A percentile compares a stretch with the other conserved stretches of the same genome.
Conservation (phyloP, 805 yeast genomes). For the Hanseniaspora clermontiae region DNA sequence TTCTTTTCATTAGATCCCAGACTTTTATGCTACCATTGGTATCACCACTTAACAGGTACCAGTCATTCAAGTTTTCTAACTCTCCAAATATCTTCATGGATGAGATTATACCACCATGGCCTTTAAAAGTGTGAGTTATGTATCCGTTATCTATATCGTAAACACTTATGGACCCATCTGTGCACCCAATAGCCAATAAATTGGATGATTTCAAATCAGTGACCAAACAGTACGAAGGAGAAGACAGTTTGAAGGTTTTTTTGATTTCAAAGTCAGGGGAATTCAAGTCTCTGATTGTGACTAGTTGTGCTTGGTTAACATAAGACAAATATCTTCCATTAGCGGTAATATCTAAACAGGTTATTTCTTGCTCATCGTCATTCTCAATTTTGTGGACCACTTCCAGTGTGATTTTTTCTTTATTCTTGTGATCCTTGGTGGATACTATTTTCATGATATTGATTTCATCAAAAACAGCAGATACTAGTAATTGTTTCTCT, state of each 20-base stretch:
- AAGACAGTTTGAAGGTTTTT: conserved; percentile 47
- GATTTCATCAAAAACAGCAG: conserved; percentile 68
- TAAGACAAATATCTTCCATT: conserved; percentile 59
- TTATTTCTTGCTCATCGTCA: conserved; percentile 66
- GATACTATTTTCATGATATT: conserved; percentile 52
- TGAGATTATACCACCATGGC: conserved; percentile 84
- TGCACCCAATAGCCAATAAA: conserved; percentile 82
- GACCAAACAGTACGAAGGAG: conserved; percentile 71
- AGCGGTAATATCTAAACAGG: conserved; percentile 64
- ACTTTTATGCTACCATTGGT: conserved; percentile 44
- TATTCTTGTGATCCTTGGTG: conserved; percentile 31
- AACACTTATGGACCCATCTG: conserved; percentile 83
- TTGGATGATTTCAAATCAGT: conserved; percentile 65
- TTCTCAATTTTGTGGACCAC: conserved; percentile 50
- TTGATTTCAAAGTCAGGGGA: conserved; percentile 28
- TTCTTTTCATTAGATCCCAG: conserved; percentile 61
- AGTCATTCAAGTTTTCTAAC: conserved; percentile 43
- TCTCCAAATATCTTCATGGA: conserved; percentile 65
- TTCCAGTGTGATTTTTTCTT: conserved; percentile 6
- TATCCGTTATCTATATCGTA: conserved; percentile 86
- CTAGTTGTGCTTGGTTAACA: conserved; percentile 71
- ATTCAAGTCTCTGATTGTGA: conserved; percentile 43
- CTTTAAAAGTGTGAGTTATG: conserved; percentile 79
- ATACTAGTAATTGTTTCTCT: conserved; percentile 55
- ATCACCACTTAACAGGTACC: conserved; percentile 71